Conservation (phyloP, 2,329 filamentous ascomycete species). For the Cladosporium austrohemisphaericum region DNA sequence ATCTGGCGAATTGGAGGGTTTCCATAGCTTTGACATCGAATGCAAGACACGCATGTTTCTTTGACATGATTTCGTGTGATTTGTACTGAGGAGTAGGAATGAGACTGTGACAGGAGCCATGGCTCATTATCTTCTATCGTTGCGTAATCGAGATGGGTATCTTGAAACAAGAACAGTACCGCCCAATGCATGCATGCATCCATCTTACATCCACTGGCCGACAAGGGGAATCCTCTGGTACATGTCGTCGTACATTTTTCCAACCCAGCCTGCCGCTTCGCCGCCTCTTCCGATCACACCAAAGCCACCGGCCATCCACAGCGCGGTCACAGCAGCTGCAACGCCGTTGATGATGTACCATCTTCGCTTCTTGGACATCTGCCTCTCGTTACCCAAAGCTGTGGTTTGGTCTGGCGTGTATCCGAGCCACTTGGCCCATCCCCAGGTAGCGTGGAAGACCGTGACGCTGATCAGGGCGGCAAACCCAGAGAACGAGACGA, state of each 20-base stretch:
- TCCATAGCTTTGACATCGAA: too few relatives aligned
- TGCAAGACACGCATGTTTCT: too few relatives aligned
- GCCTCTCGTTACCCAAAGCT: slow-evolving; percentile 46
- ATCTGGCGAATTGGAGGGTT: too few relatives aligned
- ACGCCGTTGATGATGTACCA: slow-evolving; percentile 70
- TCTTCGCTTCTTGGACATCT: slow-evolving; percentile 57
- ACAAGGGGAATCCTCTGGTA: slow-evolving; percentile 59
- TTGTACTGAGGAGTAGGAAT: neutral
- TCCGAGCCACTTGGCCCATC: slow-evolving; percentile 76
- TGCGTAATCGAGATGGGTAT: slow-evolving; percentile 11
- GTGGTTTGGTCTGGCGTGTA: slow-evolving; percentile 56
- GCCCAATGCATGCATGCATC: neutral
- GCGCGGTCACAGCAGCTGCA: slow-evolving; percentile 52
- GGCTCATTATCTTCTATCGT: neutral
- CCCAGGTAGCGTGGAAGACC: slow-evolving; percentile 78
- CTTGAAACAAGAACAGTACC: slow-evolving; percentile 2
- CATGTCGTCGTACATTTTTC: slow-evolving; percentile 72
- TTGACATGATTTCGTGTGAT: neutral
- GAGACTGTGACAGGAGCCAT: neutral
- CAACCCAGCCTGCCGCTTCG: slow-evolving; percentile 70
- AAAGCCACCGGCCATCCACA: slow-evolving; percentile 82
- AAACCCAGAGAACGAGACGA: slow-evolving; percentile 67
- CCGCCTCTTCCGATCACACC: slow-evolving; percentile 74
- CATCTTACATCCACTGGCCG: slow-evolving; percentile 43
- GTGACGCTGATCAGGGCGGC: slow-evolving; percentile 62